phyloP scores from a whole-genome alignment of 2,329 filamentous ascomycete genomes.

The Leptographium wingfieldii region DNA sequence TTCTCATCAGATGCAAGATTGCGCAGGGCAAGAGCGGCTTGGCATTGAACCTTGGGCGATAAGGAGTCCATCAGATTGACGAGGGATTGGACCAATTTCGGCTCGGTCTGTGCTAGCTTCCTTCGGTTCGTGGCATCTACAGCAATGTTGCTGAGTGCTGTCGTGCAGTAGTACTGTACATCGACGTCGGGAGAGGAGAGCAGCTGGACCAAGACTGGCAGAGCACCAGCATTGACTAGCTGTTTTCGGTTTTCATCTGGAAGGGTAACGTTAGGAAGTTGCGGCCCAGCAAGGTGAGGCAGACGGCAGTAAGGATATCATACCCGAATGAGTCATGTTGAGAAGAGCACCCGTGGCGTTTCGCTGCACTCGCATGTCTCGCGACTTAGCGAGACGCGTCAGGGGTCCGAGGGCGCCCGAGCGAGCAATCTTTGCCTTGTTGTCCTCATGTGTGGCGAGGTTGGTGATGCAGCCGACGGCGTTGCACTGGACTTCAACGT shows the following conservation, averaged over 20 bases:
- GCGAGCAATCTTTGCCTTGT: slow-evolving; percentile 95
- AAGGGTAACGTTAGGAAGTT: neutral
- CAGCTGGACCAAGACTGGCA: slow-evolving; percentile 90
- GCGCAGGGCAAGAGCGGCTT: slow-evolving; percentile 83
- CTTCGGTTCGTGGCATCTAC: slow-evolving; percentile 86
- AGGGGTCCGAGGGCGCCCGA: slow-evolving; percentile 86
- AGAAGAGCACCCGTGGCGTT: slow-evolving; percentile 93
- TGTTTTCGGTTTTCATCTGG: slow-evolving; percentile 94
- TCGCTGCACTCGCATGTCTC: slow-evolving; percentile 95
- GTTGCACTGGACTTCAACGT: slow-evolving; percentile 98
- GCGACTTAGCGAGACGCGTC: slow-evolving; percentile 86
- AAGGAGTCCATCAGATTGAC: slow-evolving; percentile 96
- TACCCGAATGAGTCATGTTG: slow-evolving; percentile 99
- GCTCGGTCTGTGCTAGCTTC: slow-evolving; percentile 80
- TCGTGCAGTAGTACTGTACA: slow-evolving; percentile 99
- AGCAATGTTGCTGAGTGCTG: slow-evolving; percentile 94
- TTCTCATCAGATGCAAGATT: slow-evolving; percentile 97
- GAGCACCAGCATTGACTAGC: slow-evolving; percentile 93
- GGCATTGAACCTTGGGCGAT: slow-evolving; percentile 94
- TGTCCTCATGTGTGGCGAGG: slow-evolving; percentile 93
- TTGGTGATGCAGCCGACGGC: slow-evolving; percentile 98
- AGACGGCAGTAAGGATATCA: slow-evolving; percentile 12
- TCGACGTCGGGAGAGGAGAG: slow-evolving; percentile 89
- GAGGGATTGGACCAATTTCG: slow-evolving; percentile 81
- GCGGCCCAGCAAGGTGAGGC: neutral